Conservation (phyloP, 2,329 filamentous ascomycete genomes). For the Hypoxylon sp. region DNA sequence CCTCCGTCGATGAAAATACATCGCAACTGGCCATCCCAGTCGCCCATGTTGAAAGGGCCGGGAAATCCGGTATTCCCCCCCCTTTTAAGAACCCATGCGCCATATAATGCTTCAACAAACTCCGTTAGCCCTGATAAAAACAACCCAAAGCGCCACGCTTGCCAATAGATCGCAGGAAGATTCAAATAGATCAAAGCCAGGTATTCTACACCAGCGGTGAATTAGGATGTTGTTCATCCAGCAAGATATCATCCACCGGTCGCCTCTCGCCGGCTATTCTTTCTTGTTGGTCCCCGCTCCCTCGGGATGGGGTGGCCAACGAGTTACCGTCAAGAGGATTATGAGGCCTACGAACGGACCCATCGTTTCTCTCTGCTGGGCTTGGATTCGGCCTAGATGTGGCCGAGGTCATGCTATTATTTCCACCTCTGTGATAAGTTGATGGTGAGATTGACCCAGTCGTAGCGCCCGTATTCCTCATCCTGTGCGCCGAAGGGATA, state of each 20-base stretch:
- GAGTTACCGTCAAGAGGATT: constrained; percentile 37
- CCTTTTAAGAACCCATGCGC: constrained; percentile 41
- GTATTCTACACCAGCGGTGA: constrained; percentile 29
- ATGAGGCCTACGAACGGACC: constrained; percentile 29
- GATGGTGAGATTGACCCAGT: constrained; percentile 36
- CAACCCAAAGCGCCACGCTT: constrained; percentile 44
- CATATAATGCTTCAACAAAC: constrained; percentile 38
- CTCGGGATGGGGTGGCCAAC: constrained; percentile 22
- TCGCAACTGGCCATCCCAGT: constrained; percentile 10
- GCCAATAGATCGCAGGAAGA: constrained; percentile 27
- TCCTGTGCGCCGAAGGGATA: constrained; percentile 10
- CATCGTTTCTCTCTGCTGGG: constrained; percentile 41
- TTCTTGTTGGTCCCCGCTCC: constrained; percentile 41
- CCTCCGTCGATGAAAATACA: constrained; percentile 7
- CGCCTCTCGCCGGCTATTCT: constrained; percentile 44
- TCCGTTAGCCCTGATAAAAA: constrained; percentile 20
- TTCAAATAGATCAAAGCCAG: constrained; percentile 14
- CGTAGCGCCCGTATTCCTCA: constrained; percentile 28
- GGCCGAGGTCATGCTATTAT: constrained; percentile 38
- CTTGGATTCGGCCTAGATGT: constrained; percentile 35
- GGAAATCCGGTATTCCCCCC: constrained; percentile 8
- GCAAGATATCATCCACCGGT: constrained; percentile 48
- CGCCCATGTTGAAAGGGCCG: constrained; percentile 10
- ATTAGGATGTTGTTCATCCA: constrained; percentile 29
- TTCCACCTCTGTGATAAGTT: constrained; percentile 27